Percentiles rank a stretch among this genome's conserved stretches.
phyloP scores from a whole-genome alignment of 805 yeast genomes.

The Zygoascus ofunaensis region DNA sequence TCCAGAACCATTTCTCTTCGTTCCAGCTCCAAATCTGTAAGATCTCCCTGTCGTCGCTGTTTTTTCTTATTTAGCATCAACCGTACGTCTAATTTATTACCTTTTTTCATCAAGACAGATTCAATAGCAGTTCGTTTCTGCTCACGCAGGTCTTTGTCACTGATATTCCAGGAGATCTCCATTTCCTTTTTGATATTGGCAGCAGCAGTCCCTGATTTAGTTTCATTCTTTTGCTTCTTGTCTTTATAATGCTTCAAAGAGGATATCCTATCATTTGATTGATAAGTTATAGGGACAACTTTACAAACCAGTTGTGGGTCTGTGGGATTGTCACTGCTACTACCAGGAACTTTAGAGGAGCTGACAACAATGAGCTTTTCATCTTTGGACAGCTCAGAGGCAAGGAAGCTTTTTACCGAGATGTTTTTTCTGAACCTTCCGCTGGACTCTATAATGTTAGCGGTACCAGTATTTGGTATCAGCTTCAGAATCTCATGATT shows the following conservation, averaged over 20 bases:
- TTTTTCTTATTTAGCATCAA: slow-evolving; percentile 16
- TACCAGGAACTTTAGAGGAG: not conserved
- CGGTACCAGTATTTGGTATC: slow-evolving; percentile 17
- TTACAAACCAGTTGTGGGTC: slow-evolving; percentile 22
- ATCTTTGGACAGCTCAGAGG: not conserved
- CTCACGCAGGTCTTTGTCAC: slow-evolving; percentile 23
- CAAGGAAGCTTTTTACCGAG: slow-evolving; percentile 8
- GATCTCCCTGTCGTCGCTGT: slow-evolving; percentile 5
- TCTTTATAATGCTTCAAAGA: not conserved
- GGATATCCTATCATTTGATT: not conserved
- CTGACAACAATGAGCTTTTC: slow-evolving; percentile 18
- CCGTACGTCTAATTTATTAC: slow-evolving; percentile 21
- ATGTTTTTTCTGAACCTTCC: slow-evolving; percentile 11
- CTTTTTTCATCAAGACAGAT: slow-evolving; percentile 22
- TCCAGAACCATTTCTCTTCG: slow-evolving; percentile 22
- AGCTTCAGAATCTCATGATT: slow-evolving; percentile 15
- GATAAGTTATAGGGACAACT: slow-evolving; percentile 8
- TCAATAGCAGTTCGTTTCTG: slow-evolving; percentile 27
- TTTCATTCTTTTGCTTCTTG: slow-evolving; percentile 5
- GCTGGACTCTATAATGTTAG: slow-evolving; percentile 12
- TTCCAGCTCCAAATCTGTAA: slow-evolving; percentile 22
- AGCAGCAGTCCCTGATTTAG: slow-evolving; percentile 7
- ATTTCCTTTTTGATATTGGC: slow-evolving; percentile 14
- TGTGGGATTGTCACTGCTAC: not conserved
- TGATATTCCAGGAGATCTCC: slow-evolving; percentile 27